Evolutionary conservation across 2,329 filamentous ascomycete species (phyloP), one percentile per base, ranked within the genome.

Genomic region (Parascedosporium putredinis): DNA sequence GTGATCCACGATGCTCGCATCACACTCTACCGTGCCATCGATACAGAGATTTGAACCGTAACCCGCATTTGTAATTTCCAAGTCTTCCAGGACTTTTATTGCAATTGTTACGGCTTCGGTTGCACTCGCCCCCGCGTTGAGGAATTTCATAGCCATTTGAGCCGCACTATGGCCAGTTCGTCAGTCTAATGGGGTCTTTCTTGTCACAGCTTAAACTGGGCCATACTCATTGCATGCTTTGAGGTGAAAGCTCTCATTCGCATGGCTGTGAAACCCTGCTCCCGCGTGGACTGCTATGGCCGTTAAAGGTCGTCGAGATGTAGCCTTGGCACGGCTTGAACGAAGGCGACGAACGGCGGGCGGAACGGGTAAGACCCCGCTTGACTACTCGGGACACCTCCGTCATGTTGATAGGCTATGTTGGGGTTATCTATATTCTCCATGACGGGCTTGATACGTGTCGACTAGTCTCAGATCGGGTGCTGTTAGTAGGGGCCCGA

Each of bases 261-360:
- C 79, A 22, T 79, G 72, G 61, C 89, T 96, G 64, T 98, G 93
- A 59, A 88, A 98, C 3, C 93, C 93, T 14, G 93, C 93, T 29
- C 93, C 93, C 33, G 91, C 93, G 66, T 98, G 93, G 42, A 98
- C 84, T 64, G 95, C 97, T 48, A 98, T 91, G 52, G 88, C 89
- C 51, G 81, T 81, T 8, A 81, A 54, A 40, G 56, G 60, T 10
- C 20, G 16, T 14, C 18, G 38, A 10, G 38, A 1, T 36, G 4
- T 18, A 20, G 38, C 38, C 9, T 10, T 12, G 16, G 38, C 16
- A 29, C 24, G 16, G 23, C 23, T 45, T 14, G 42, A 45, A 12
- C 20, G n/a, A n/a, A 42, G 18, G 18, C 16, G 20, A 14, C 38
- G 16, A 2, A 42, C 16, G 38, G 18, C 16, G 10, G 38, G 38